phyloP scores from a whole-genome alignment of 352 stramenopile species.

The Globisporangium cederbergense region DNA sequence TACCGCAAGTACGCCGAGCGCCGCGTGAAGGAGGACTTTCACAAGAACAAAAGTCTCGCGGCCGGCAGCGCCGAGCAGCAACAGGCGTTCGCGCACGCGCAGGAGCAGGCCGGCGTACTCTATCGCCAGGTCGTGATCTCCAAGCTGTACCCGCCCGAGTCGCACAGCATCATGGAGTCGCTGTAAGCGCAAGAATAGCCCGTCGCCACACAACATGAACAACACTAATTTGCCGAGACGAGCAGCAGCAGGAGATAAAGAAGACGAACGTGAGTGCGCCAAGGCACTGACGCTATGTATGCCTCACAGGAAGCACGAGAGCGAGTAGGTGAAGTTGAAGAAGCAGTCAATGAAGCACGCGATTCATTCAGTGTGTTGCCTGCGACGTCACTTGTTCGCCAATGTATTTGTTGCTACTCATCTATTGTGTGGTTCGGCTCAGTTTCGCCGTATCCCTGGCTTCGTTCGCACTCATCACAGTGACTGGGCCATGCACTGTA shows the following conservation, averaged over 20 bases:
- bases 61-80: constrained; percentile 47
- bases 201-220: neutral
- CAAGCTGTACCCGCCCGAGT: constrained; percentile 59
- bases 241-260: neutral
- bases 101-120: constrained; percentile 49
- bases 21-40: constrained; percentile 74
- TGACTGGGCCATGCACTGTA: neutral
- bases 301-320: neutral
- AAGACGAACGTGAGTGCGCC: neutral
- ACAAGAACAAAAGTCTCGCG: constrained; percentile 50
- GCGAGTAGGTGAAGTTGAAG: neutral
- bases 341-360: neutral
- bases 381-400: neutral
- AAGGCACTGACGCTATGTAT: too few relatives aligned
- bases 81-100: constrained; percentile 36
- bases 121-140: constrained; percentile 63
- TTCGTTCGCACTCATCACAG: neutral
- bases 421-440: too few relatives aligned
- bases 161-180: constrained; percentile 68
- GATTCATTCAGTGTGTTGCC: neutral
- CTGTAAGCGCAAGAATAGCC: constrained; percentile 6
- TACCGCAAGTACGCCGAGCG: constrained; percentile 63
- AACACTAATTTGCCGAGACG: neutral
- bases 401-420: neutral
- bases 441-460: neutral